Evolutionary conservation across 2,329 filamentous ascomycete species (phyloP).

Genomic region (Pseudogymnoascus sp.): DNA sequence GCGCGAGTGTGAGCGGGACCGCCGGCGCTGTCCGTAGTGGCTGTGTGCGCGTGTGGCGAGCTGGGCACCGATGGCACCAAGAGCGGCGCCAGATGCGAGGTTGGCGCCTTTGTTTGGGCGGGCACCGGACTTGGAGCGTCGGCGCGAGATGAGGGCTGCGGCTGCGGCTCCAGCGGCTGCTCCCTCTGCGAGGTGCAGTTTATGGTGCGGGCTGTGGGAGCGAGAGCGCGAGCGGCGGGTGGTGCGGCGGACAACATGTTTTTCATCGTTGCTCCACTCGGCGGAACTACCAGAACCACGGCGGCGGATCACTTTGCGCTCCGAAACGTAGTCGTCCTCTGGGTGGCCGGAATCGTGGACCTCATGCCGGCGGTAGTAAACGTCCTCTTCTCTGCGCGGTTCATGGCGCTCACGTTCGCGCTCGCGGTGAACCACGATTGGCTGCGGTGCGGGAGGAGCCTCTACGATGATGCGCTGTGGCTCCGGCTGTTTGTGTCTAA

Average conservation of each 20-base stretch:
- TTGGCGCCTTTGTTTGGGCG: constrained; percentile 19
- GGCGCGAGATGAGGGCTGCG: constrained; percentile 50
- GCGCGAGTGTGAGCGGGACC: constrained; percentile 33
- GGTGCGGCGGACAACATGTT: constrained; percentile 43
- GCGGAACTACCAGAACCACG: constrained; percentile 30
- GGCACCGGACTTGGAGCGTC: constrained; percentile 36
- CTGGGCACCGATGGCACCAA: constrained; percentile 57
- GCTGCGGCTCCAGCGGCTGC: constrained; percentile 57
- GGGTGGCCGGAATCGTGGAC: constrained; percentile 21
- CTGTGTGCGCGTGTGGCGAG: constrained; percentile 53
- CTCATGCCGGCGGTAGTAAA: constrained; percentile 32
- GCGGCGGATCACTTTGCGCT: constrained; percentile 33
- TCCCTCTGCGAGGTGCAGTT: constrained; percentile 56
- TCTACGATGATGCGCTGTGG: constrained; percentile 54
- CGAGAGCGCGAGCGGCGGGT: constrained; percentile 33
- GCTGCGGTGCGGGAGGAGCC: constrained; percentile 40
- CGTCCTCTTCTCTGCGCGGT: constrained; percentile 26
- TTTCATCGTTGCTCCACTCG: constrained; percentile 41
- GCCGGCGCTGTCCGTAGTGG: constrained; percentile 42
- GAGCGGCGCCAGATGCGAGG: constrained; percentile 46
- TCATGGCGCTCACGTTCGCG: constrained; percentile 24
- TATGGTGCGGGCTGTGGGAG: constrained; percentile 45
- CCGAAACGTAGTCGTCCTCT: constrained; percentile 24
- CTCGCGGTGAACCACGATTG: constrained; percentile 36
- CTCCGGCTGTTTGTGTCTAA: constrained; percentile 48